Evolutionary conservation across 2,329 filamentous ascomycete genomes (phyloP).

Genomic region (Aspergillus ustus): DNA sequence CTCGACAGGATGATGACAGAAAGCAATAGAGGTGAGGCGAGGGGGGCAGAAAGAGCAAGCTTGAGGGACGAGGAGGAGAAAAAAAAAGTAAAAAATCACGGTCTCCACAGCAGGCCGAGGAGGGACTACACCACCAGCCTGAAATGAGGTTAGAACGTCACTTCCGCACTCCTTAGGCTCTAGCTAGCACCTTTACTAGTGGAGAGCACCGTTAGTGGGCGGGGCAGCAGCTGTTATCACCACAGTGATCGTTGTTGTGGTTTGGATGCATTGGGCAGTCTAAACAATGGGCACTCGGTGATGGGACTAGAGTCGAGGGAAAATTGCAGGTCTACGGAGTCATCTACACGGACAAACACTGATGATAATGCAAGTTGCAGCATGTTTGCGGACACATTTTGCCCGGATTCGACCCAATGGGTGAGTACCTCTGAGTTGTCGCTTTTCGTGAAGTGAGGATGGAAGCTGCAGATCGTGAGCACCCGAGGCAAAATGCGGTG

Average conservation of each 20-base stretch:
- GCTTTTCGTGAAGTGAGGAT: neutral
- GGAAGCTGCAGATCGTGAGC: slow-evolving; percentile 7
- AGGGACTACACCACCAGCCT: slow-evolving; percentile 1
- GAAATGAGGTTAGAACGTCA: slow-evolving; percentile 5
- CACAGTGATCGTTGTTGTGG: slow-evolving; percentile 20
- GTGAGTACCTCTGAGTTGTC: slow-evolving; percentile 7
- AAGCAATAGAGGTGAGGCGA: slow-evolving; percentile 20
- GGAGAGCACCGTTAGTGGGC: slow-evolving; percentile 18
- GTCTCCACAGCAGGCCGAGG: slow-evolving; percentile 22
- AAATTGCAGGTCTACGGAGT: neutral
- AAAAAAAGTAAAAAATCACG: slow-evolving; percentile 16
- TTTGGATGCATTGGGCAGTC: slow-evolving; percentile 15
- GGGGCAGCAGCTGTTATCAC: slow-evolving; percentile 21
- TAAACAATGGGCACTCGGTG: slow-evolving; percentile 10
- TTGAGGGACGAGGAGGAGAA: slow-evolving; percentile 18
- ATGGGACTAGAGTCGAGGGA: neutral
- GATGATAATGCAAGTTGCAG: slow-evolving; percentile 5
- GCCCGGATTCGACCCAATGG: slow-evolving; percentile 3
- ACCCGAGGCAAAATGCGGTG: slow-evolving; percentile 21
- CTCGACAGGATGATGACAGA: slow-evolving; percentile 17
- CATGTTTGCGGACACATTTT: neutral
- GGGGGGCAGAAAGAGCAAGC: slow-evolving; percentile 14
- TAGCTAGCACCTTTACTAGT: slow-evolving; percentile 18
- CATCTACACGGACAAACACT: neutral
- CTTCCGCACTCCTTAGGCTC: slow-evolving; percentile 4